These are phyloP conservation scores for Fusarium metavorans DNA, from an alignment of 2,329 filamentous ascomycete species.

Conservation along the genomic window DNA sequence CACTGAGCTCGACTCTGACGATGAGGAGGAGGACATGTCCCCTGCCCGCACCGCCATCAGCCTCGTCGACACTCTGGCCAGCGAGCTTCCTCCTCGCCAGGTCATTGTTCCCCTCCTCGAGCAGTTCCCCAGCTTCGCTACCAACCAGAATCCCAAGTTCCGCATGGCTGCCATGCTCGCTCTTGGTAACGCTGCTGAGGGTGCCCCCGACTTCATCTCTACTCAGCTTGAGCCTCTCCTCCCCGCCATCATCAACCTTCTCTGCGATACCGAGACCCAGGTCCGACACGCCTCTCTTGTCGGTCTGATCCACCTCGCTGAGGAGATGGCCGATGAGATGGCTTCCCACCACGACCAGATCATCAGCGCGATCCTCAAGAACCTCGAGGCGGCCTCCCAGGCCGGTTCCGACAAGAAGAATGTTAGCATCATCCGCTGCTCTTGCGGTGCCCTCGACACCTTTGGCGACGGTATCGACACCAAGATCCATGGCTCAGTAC, in stretches of 20 bases:
- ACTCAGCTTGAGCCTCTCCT: slow-evolving; percentile 90
- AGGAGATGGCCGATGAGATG: slow-evolving; percentile 93
- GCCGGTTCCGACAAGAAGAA: slow-evolving; percentile 79
- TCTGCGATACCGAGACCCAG: slow-evolving; percentile 84
- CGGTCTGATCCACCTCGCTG: slow-evolving; percentile 88
- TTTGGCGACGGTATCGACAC: slow-evolving; percentile 89
- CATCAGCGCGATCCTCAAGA: slow-evolving; percentile 86
- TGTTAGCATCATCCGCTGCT: slow-evolving; percentile 87
- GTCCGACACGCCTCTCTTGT: slow-evolving; percentile 91
- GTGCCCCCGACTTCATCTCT: slow-evolving; percentile 95
- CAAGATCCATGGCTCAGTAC: slow-evolving; percentile 80
- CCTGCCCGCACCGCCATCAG: slow-evolving; percentile 87
- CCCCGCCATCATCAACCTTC: slow-evolving; percentile 83
- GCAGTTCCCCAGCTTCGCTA: slow-evolving; percentile 84
- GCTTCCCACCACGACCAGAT: slow-evolving; percentile 86
- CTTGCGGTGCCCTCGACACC: slow-evolving; percentile 90
- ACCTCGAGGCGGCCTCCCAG: slow-evolving; percentile 84
- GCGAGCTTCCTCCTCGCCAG: slow-evolving; percentile 90
- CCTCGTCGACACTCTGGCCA: slow-evolving; percentile 89
- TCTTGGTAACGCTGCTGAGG: slow-evolving; percentile 94
- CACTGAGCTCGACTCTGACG: slow-evolving; percentile 85
- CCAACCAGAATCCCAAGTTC: slow-evolving; percentile 78
- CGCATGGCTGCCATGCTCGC: slow-evolving; percentile 92
- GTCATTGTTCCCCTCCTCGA: slow-evolving; percentile 93
- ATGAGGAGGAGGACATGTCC: slow-evolving; percentile 81